These are phyloP conservation scores for Oryza rufipogon DNA, from an alignment of 176 grass and related monocot genomes.

Conservation along the genomic window DNA sequence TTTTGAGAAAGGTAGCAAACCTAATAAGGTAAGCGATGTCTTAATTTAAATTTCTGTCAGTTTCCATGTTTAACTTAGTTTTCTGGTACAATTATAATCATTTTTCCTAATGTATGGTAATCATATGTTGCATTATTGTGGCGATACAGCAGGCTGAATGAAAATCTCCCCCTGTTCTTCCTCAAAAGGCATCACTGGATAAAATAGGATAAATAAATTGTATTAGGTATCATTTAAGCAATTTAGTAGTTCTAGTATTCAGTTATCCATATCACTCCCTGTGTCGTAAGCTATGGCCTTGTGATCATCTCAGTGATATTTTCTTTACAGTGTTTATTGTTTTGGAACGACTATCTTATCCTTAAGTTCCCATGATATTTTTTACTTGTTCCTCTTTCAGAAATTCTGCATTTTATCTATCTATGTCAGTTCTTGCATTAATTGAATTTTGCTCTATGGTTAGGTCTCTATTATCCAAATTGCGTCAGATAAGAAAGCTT, in stretches of 20 bases:
- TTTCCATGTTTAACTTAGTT: constrained; percentile 27
- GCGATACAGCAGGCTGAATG: not conserved
- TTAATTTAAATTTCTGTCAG: constrained; percentile 6
- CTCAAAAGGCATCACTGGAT: not conserved
- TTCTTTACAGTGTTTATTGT: constrained; percentile 5
- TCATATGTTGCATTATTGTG: constrained; percentile 9
- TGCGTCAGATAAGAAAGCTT: constrained; percentile 87
- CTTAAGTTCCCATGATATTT: constrained; percentile 10
- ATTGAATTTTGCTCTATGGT: constrained; percentile 32
- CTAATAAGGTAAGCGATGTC: constrained; percentile 64
- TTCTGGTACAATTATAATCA: not conserved
- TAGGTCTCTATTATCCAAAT: constrained; percentile 98
- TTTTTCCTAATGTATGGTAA: constrained; percentile 19
- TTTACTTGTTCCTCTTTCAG: not conserved
- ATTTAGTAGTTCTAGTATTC: constrained; percentile 1
- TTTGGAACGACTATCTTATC: constrained; percentile 14
- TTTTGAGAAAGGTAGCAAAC: constrained; percentile 86
- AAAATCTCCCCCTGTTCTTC: not conserved
- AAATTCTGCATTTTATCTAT: constrained; percentile 17
- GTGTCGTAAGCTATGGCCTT: not conserved
- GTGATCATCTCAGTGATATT: constrained; percentile 19
- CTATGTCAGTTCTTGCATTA: constrained; percentile 1
- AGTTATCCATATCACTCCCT: constrained; percentile 2
- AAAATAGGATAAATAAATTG: constrained; percentile 23
- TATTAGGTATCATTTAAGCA: not conserved